Conservation (phyloP, 1,139 yeast species). For the Yamadazyma blattariae region DNA sequence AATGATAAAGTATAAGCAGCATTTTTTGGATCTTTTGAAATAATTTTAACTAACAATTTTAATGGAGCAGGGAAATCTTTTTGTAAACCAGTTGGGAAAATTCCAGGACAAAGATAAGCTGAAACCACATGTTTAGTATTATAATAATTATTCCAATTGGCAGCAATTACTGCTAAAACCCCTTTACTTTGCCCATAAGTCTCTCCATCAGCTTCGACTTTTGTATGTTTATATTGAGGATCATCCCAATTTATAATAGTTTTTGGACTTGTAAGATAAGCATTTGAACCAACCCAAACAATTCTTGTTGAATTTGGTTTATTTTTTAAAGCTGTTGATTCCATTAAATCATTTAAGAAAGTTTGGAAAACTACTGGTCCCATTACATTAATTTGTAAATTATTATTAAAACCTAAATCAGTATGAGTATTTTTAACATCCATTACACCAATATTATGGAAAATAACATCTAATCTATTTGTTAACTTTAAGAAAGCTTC, state of each 20-base stretch:
- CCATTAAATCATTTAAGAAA: slow-evolving; percentile 40
- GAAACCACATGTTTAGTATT: slow-evolving; percentile 30
- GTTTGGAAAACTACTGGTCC: slow-evolving; percentile 49
- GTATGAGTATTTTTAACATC: slow-evolving; percentile 28
- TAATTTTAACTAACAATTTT: background rate
- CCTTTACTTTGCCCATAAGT: slow-evolving; percentile 51
- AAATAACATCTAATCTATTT: slow-evolving; percentile 34
- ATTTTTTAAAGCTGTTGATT: slow-evolving; percentile 23
- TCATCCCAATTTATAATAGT: slow-evolving; percentile 43
- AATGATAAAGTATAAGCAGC: slow-evolving; percentile 24
- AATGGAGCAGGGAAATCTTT: slow-evolving; percentile 21
- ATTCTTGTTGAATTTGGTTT: slow-evolving; percentile 28
- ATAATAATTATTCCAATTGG: slow-evolving; percentile 38
- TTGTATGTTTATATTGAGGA: slow-evolving; percentile 17
- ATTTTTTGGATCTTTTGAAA: slow-evolving; percentile 3
- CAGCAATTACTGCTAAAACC: slow-evolving; percentile 37
- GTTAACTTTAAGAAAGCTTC: slow-evolving; percentile 19
- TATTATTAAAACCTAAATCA: slow-evolving; percentile 29
- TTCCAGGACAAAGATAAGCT: slow-evolving; percentile 48
- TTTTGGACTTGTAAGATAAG: slow-evolving; percentile 33
- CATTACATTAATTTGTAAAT: slow-evolving; percentile 48
- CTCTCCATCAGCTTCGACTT: slow-evolving; percentile 4
- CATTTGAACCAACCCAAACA: slow-evolving; percentile 47
- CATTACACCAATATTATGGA: slow-evolving; percentile 52
- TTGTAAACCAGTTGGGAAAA: slow-evolving; percentile 37